phyloP scores from a whole-genome alignment of 768 basidiomycete genomes.

The Lentinula boryana region DNA sequence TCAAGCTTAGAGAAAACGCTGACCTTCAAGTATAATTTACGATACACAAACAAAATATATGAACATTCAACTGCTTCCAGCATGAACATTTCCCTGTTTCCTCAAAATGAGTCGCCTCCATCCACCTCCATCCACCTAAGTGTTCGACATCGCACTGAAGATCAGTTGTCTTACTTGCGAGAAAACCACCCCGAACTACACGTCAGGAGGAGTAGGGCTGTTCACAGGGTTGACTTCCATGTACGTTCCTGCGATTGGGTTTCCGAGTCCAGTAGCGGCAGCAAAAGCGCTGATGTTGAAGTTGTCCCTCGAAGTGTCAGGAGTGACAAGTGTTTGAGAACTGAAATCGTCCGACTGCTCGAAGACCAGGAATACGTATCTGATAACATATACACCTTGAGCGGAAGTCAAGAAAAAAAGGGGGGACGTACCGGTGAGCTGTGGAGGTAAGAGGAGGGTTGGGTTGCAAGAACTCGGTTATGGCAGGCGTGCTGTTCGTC shows the following conservation, averaged over 20 bases:
- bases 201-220: not conserved
- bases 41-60: not conserved
- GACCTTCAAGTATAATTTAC: not conserved
- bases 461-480: slow-evolving; percentile 34
- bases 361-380: slow-evolving; percentile 44
- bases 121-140: not conserved
- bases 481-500: slow-evolving; percentile 33
- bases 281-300: slow-evolving; percentile 44
- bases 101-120: no score
- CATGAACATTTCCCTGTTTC: no score
- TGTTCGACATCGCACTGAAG: not conserved
- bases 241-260: slow-evolving; percentile 43
- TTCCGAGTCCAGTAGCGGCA: slow-evolving; percentile 31
- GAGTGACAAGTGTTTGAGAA: slow-evolving; percentile 30
- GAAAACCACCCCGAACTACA: not conserved
- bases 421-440: slow-evolving; percentile 31
- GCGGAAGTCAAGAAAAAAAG: not conserved
- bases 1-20: not conserved
- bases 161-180: not conserved
- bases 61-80: not conserved
- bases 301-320: slow-evolving; percentile 23
- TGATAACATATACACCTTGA: slow-evolving; percentile 10
- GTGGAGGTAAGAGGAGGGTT: slow-evolving; percentile 35
- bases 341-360: slow-evolving; percentile 35
- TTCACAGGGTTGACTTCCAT: slow-evolving; percentile 32